phyloP scores from a whole-genome alignment of 768 basidiomycete genomes.

The Leccinum subtestaceum region DNA sequence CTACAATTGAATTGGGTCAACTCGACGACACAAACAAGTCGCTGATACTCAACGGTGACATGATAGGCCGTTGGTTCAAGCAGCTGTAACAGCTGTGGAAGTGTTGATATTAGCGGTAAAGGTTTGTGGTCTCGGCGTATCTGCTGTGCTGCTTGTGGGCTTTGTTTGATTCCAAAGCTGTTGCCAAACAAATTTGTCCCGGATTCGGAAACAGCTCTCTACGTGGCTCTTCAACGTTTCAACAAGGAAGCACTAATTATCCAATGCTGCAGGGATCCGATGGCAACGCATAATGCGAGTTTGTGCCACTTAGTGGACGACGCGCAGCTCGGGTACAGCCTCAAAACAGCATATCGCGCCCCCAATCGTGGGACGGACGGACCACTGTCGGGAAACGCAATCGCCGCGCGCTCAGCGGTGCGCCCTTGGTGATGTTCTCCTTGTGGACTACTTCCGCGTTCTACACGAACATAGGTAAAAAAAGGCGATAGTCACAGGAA shows the following conservation, averaged over 20 bases:
- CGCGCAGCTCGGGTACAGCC: neutral
- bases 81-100: neutral
- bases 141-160: slow-evolving; percentile 1
- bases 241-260: neutral
- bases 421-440: neutral
- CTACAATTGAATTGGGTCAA: slow-evolving; percentile 21
- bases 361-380: neutral
- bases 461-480: neutral
- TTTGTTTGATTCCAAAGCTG: slow-evolving; percentile 27
- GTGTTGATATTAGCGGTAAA: neutral
- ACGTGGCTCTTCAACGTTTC: no score
- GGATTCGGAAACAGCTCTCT: slow-evolving; percentile 1
- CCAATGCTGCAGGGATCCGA: neutral
- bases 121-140: neutral
- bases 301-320: neutral
- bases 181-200: slow-evolving; percentile 27
- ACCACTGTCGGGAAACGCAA: neutral
- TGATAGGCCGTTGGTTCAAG: neutral
- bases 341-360: neutral
- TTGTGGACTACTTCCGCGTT: neutral
- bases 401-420: neutral
- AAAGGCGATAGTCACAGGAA: neutral
- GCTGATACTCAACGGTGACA: slow-evolving; percentile 33
- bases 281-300: neutral
- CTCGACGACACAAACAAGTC: slow-evolving; percentile 4